Conservation (phyloP, 2,329 filamentous ascomycete species). For the Fusarium sublunatum region DNA sequence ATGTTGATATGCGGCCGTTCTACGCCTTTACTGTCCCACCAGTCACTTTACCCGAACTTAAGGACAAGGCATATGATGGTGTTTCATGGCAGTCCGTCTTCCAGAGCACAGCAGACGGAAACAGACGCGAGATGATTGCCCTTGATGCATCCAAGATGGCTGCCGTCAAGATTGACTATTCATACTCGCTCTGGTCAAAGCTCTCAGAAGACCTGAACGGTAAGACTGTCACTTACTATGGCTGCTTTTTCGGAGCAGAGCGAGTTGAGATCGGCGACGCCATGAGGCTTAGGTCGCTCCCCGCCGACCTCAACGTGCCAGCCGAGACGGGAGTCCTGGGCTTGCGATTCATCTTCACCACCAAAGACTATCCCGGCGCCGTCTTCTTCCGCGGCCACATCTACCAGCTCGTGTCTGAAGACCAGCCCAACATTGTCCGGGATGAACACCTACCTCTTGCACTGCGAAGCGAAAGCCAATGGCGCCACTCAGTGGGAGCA, state of each 20-base stretch:
- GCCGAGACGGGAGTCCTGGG: slow-evolving; percentile 52
- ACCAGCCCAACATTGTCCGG: slow-evolving; percentile 47
- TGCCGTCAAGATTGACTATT: slow-evolving; percentile 60
- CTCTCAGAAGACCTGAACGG: slow-evolving; percentile 47
- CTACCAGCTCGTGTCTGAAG: slow-evolving; percentile 51
- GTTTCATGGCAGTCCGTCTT: slow-evolving; percentile 58
- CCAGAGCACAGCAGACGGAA: slow-evolving; percentile 48
- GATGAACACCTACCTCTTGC: slow-evolving; percentile 56
- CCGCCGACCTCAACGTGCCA: slow-evolving; percentile 51
- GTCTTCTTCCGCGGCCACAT: slow-evolving; percentile 57
- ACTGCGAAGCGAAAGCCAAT: slow-evolving; percentile 54
- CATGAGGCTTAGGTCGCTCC: slow-evolving; percentile 59
- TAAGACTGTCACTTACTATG: slow-evolving; percentile 55
- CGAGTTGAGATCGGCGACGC: slow-evolving; percentile 61
- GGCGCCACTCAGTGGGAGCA: slow-evolving; percentile 52
- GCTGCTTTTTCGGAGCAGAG: slow-evolving; percentile 64
- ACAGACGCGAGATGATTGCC: slow-evolving; percentile 56
- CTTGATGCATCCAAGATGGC: slow-evolving; percentile 65
- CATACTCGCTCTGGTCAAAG: slow-evolving; percentile 61
- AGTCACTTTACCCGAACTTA: slow-evolving; percentile 54
- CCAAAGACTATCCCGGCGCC: slow-evolving; percentile 49
- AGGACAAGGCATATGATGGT: slow-evolving; percentile 55
- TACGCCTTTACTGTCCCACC: slow-evolving; percentile 63
- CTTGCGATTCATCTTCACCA: slow-evolving; percentile 55
- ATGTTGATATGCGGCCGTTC: slow-evolving; percentile 61